Conservation (phyloP, 768 basidiomycete genomes). For the Hypholoma fasciculare region DNA sequence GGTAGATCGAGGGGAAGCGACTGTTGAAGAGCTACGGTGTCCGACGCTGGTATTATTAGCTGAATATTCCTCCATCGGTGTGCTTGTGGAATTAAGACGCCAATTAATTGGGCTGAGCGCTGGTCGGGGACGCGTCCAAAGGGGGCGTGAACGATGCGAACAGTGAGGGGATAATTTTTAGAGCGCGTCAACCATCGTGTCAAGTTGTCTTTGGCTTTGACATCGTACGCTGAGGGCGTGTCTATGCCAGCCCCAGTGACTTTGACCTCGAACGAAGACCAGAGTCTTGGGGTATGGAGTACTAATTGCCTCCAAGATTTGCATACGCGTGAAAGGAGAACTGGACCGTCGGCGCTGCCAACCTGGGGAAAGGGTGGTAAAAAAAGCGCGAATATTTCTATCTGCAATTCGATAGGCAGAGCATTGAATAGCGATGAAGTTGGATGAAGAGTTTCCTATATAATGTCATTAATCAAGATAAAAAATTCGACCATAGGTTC, state of each 20-base stretch:
- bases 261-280: conserved; percentile 45
- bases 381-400: conserved; percentile 45
- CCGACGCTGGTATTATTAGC: conserved; percentile 31
- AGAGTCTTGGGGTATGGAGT: conserved; percentile 40
- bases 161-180: conserved; percentile 28
- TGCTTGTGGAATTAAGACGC: conserved; percentile 30
- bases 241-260: conserved; percentile 18
- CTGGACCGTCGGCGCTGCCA: conserved; percentile 31
- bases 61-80: conserved; percentile 38
- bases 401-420: conserved; percentile 45
- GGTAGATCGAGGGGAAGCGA: conserved; percentile 24
- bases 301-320: conserved; percentile 41
- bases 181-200: conserved; percentile 39
- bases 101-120: conserved; percentile 27
- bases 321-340: conserved; percentile 40
- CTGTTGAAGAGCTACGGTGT: conserved; percentile 23
- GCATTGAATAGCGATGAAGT: conserved; percentile 27
- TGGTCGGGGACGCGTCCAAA: conserved; percentile 15
- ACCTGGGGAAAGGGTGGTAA: conserved; percentile 33
- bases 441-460: neutral
- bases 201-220: conserved; percentile 23
- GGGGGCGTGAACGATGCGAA: conserved; percentile 28
- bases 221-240: conserved; percentile 8
- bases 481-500: neutral
- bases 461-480: neutral